phyloP scores from a whole-genome alignment of 495 filamentous ascomycete species.

The Penicillium paradoxum region DNA sequence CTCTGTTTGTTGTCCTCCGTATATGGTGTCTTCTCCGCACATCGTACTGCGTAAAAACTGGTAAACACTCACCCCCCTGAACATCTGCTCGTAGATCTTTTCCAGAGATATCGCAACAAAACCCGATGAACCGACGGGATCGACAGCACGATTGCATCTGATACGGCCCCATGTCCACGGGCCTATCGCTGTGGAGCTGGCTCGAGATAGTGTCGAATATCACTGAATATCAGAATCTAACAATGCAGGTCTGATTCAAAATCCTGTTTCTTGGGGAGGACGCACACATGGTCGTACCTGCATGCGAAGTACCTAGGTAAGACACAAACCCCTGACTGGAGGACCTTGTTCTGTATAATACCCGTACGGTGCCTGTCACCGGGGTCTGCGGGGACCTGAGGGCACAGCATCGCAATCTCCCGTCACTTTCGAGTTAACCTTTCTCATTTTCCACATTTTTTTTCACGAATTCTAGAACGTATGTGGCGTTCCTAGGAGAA shows the following conservation, averaged over 20 bases:
- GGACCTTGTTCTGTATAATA: background rate
- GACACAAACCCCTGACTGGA: background rate
- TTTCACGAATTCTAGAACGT: background rate
- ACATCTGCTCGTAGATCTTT: constrained; percentile 20
- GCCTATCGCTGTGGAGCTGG: constrained; percentile 5
- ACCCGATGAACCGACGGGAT: constrained; percentile 21
- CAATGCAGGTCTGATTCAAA: background rate
- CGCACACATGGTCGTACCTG: constrained; percentile 7
- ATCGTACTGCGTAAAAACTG: background rate
- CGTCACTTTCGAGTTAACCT: background rate
- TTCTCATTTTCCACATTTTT: background rate
- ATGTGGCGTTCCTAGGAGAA: background rate
- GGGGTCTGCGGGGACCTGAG: background rate
- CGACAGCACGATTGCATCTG: constrained; percentile 3
- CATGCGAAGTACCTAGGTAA: background rate
- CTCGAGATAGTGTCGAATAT: background rate
- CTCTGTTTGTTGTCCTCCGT: too few relatives aligned
- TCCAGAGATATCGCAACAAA: background rate
- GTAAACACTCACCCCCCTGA: constrained; percentile 12
- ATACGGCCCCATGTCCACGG: constrained; percentile 4
- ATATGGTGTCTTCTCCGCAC: background rate
- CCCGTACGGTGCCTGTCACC: background rate
- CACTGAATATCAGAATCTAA: constrained; percentile 7
- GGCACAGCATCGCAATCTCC: background rate
- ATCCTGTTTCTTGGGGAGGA: background rate